A percentile compares a stretch with the other conserved stretches of the same genome.
phyloP scores from a whole-genome alignment of 1,284 basidiomycete species.

The Agroathelia rolfsii region DNA sequence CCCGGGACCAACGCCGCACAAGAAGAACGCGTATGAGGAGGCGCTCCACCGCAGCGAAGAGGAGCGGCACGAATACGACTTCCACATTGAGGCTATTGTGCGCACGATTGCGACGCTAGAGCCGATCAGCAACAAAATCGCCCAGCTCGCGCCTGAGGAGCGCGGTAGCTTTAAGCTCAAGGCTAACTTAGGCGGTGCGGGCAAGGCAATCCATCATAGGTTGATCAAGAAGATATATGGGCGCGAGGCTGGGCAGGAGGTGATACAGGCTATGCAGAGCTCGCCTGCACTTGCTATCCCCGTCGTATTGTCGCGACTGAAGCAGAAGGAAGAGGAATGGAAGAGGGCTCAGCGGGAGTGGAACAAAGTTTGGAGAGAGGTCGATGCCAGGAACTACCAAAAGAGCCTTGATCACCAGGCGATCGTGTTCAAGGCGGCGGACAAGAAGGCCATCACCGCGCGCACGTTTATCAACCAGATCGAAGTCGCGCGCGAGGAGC shows the following conservation, averaged over 20 bases:
- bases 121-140: conserved; percentile 85
- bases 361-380: conserved; percentile 98
- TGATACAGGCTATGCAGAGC: conserved; percentile 88
- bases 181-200: conserved; percentile 81
- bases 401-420: conserved; percentile 93
- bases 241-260: conserved; percentile 76
- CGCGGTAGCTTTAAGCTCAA: conserved; percentile 82
- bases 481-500: conserved; percentile 81
- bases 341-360: conserved; percentile 98
- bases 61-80: conserved; percentile 98
- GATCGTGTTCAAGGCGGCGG: conserved; percentile 82
- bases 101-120: conserved; percentile 90
- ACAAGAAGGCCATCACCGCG: conserved; percentile 84
- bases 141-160: conserved; percentile 75
- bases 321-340: conserved; percentile 98
- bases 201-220: conserved; percentile 88
- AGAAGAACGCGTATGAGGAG: conserved; percentile 95
- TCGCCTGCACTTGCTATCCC: conserved; percentile 89
- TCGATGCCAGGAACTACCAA: conserved; percentile 88
- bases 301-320: conserved; percentile 84
- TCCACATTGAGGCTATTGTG: conserved; percentile 95
- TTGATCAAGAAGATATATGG: conserved; percentile 98
- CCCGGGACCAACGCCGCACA: conserved; percentile 81
- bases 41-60: conserved; percentile 96
- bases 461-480: conserved; percentile 87